Percentiles rank a stretch among this genome's conserved stretches.
Evolutionary conservation across 371 early-diverging fungal species (phyloP).

Genomic region (Dichotomocladium elegans): DNA sequence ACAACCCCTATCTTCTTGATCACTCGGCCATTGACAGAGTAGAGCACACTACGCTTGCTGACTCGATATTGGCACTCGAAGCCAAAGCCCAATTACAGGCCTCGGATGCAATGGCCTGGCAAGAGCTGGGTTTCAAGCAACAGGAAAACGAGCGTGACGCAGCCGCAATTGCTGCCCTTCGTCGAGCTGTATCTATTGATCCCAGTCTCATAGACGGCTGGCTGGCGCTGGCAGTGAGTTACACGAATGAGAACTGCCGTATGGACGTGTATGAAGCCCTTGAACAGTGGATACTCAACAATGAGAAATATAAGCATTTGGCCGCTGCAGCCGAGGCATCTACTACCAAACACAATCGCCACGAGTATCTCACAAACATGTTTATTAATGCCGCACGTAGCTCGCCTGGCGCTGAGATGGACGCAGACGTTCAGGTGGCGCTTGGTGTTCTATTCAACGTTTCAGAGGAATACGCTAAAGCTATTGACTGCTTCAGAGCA

Average conservation of each 20-base stretch:
- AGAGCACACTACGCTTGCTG: slow-evolving; percentile 64
- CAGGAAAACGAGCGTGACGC: slow-evolving; percentile 95
- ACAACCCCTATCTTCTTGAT: slow-evolving; percentile 72
- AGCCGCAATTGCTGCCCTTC: slow-evolving; percentile 87
- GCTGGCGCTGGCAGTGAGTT: slow-evolving; percentile 87
- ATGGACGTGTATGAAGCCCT: slow-evolving; percentile 86
- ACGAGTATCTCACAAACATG: slow-evolving; percentile 67
- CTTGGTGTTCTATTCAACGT: slow-evolving; percentile 93
- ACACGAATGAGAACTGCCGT: slow-evolving; percentile 87
- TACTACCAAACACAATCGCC: slow-evolving; percentile 33
- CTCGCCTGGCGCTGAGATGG: slow-evolving; percentile 69
- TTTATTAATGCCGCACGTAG: slow-evolving; percentile 79
- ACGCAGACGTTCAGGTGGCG: slow-evolving; percentile 90
- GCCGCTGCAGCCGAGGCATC: slow-evolving; percentile 3
- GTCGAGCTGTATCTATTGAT: slow-evolving; percentile 73
- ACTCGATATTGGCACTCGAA: slow-evolving; percentile 89
- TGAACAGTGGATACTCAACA: slow-evolving; percentile 82
- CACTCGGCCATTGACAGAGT: slow-evolving; percentile 40
- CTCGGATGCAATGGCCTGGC: slow-evolving; percentile 81
- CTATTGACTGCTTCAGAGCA: slow-evolving; percentile 94
- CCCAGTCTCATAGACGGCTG: slow-evolving; percentile 72
- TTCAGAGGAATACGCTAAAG: slow-evolving; percentile 86
- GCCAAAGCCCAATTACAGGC: slow-evolving; percentile 84
- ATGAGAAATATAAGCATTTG: slow-evolving; percentile 59
- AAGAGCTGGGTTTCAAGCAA: slow-evolving; percentile 82